Base-by-base conservation (phyloP, 306 rosid genomes). In the Fragaria vesca region DNA sequence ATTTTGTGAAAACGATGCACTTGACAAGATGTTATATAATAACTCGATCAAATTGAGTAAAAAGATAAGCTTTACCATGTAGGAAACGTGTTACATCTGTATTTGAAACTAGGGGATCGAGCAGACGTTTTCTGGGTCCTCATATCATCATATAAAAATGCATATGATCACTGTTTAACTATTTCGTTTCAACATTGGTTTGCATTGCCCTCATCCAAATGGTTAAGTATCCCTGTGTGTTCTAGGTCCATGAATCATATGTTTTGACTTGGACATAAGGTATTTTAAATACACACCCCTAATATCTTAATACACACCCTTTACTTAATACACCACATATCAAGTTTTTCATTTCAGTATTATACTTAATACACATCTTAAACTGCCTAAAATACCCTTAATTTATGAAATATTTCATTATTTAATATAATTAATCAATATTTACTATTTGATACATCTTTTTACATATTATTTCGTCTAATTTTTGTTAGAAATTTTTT, bases 11-110 rank as follows among this genome's bases (percentile, higher is more conserved):
- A 63, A 11, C 7, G 70, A 63, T 66, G 54, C 32, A 66, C 24
- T 12, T 55, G 75, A 60, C 28, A 21, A 18, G 47, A 36, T 75
- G 58, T 75, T 16, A 46, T 55, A 75, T 17, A 24, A 66, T 66
- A 8, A 66, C 15, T 17, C 5, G 45, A 66, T 38, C 26, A 20
- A 66, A 66, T 36, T 8, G n/a, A 36, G 47, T 38, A 3, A 6
- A 36, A 18, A 8, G 48, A 36, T 66, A 18, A 66, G 48, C 70
- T 66, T 21, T 38, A 66, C 20, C 71, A 7, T 36, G 48, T 42
- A 6, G 69, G 26, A 36, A 65, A 34, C 70, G 70, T 65, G 46
- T 32, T 65, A 36, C 13, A 34, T 36, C 45, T 66, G 17, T 36
- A 66, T 34, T 66, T 66, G 70, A 66, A 66, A 34, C 16, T 62